Conservation (phyloP, 2,329 filamentous ascomycete species). For the Teratosphaeria nubilosa region DNA sequence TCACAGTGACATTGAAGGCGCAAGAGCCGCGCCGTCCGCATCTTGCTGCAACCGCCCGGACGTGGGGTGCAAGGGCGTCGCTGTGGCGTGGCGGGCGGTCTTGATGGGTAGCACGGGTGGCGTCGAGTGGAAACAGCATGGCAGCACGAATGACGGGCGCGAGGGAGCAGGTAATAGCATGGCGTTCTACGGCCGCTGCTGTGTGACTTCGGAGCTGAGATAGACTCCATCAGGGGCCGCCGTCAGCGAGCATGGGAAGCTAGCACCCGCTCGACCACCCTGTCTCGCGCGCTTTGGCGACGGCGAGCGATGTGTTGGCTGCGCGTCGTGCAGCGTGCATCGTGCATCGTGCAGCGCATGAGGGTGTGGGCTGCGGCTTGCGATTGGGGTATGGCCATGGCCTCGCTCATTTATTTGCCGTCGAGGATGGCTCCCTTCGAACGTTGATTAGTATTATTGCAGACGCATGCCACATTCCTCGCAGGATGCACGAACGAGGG, state of each 20-base stretch:
- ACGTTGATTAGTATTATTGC: not conserved
- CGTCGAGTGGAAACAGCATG: slow-evolving; percentile 10
- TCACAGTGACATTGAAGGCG: slow-evolving; percentile 13
- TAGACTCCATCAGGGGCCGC: slow-evolving; percentile 7
- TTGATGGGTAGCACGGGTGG: slow-evolving; percentile 8
- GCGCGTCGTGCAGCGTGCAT: slow-evolving; percentile 3
- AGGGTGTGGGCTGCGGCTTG: not conserved
- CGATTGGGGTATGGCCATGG: not conserved
- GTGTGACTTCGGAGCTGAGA: slow-evolving; percentile 14
- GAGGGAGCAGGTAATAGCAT: slow-evolving; percentile 10
- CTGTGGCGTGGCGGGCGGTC: not conserved
- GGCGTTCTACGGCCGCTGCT: slow-evolving; percentile 11
- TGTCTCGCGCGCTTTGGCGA: not conserved
- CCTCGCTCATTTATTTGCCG: not conserved
- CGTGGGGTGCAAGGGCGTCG: slow-evolving; percentile 1
- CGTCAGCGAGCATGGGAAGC: not conserved
- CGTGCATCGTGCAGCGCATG: not conserved
- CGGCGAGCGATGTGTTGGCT: slow-evolving; percentile 4
- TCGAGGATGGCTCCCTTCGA: not conserved
- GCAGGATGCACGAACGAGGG: not conserved
- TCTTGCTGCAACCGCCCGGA: slow-evolving; percentile 11
- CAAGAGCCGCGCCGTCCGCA: slow-evolving; percentile 10
- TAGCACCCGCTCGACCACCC: too few relatives aligned
- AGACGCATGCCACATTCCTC: not conserved
- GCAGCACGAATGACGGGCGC: slow-evolving; percentile 7